Evolutionary conservation across 345 rosid species (phyloP).

Genomic region (Syzygium oleosum): DNA sequence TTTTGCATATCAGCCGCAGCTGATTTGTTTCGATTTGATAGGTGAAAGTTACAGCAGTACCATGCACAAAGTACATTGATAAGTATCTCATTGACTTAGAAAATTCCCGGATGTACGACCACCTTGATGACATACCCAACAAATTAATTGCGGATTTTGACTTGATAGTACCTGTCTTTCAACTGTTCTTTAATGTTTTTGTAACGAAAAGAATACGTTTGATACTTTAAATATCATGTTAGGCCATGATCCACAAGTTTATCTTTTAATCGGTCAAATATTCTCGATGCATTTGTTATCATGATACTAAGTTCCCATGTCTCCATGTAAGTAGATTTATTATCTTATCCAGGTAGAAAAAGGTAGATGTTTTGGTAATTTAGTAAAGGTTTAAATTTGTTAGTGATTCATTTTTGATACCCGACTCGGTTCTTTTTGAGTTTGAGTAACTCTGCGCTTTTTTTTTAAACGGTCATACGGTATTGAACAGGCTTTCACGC

Average conservation of each 20-base stretch:
- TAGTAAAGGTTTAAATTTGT: neutral
- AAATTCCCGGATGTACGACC: accelerated
- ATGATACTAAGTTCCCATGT: neutral
- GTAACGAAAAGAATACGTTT: neutral
- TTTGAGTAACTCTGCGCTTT: neutral
- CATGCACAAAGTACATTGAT: neutral
- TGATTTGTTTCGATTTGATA: neutral
- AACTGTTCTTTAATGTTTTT: neutral
- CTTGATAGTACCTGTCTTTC: neutral
- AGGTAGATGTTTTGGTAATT: neutral
- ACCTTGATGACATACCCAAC: neutral
- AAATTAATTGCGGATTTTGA: neutral
- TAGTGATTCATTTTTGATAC: neutral
- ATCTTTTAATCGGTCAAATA: accelerated
- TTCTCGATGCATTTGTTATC: neutral
- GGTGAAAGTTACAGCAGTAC: neutral
- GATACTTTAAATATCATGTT: neutral
- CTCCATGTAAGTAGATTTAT: neutral
- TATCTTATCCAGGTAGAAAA: neutral
- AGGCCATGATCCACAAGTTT: neutral
- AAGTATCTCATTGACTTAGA: neutral
- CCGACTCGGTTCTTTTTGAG: neutral
- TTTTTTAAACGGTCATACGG: neutral
- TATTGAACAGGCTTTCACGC: accelerated
- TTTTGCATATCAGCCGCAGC: neutral